Conservation (phyloP, 2,329 filamentous ascomycete genomes). For the Herpotrichia juniperi region DNA sequence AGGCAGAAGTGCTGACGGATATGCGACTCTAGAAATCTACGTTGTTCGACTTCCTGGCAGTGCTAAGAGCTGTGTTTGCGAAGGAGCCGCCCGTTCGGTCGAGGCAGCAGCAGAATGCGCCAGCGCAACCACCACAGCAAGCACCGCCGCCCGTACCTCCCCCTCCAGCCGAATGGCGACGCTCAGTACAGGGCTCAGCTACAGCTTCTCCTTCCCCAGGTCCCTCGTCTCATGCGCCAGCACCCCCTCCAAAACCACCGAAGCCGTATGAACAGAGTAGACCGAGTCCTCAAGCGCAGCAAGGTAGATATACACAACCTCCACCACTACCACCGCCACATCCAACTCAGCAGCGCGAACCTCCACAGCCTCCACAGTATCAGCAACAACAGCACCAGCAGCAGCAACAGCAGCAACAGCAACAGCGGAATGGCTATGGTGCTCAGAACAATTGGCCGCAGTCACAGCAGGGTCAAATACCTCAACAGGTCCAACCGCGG, state of each 20-base stretch:
- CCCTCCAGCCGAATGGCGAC: conserved; percentile 64
- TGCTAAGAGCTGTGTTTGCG: conserved; percentile 85
- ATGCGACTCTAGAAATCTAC: conserved; percentile 71
- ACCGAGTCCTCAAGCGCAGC: conserved; percentile 29
- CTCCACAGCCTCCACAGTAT: conserved; percentile 20
- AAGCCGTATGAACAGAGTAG: conserved; percentile 39
- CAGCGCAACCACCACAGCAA: conserved; percentile 33
- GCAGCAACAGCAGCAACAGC: conserved; percentile 21
- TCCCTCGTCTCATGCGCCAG: conserved; percentile 29
- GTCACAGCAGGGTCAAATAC: conserved; percentile 5
- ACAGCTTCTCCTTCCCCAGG: conserved; percentile 44
- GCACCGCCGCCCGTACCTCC: conserved; percentile 71
- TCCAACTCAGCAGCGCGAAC: conserved; percentile 30
- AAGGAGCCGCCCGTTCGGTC: conserved; percentile 93
- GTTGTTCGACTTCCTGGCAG: conserved; percentile 79
- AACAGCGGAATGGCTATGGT: conserved; percentile 14
- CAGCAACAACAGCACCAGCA: conserved; percentile 5
- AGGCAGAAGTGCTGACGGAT: conserved; percentile 9
- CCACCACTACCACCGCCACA: conserved; percentile 41
- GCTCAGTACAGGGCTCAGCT: conserved; percentile 37
- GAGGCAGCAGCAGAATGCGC: conserved; percentile 55
- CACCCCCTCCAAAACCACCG: conserved; percentile 57
- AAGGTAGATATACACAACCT: conserved; percentile 37
- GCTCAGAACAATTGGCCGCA: conserved; percentile 22
- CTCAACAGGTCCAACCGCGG: conserved; percentile 22